Evolutionary conservation across 73 alveolate genomes (phyloP).

Genomic region (Paramecium sonneborni): DNA sequence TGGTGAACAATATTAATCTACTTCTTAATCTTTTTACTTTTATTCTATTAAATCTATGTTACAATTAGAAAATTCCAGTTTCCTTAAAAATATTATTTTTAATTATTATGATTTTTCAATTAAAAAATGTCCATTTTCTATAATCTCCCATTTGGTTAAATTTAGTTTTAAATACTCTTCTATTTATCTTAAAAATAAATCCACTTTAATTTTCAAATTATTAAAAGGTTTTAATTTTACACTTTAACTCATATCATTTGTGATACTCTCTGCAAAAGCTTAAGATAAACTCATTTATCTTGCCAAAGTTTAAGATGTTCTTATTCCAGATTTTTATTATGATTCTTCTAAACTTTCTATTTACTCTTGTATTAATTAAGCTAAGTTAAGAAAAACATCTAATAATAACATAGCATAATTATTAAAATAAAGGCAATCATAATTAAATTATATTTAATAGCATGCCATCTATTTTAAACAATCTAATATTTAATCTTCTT

Average conservation of each 20-base stretch:
- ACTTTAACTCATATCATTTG: background rate
- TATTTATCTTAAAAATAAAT: background rate
- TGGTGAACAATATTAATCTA: background rate
- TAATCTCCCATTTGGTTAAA: background rate
- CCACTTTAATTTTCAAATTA: background rate
- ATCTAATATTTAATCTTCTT: background rate
- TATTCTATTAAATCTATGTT: background rate
- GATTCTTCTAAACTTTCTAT: background rate
- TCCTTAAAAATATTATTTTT: background rate
- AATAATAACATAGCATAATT: background rate
- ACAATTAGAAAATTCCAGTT: background rate
- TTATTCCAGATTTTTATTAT: background rate
- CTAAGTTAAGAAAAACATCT: background rate
- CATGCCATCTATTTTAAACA: background rate
- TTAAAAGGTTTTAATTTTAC: background rate
- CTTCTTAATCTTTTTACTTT: background rate
- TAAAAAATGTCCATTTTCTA: background rate
- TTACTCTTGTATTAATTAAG: background rate
- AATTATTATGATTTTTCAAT: background rate
- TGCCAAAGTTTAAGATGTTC: background rate
- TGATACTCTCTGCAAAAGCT: background rate
- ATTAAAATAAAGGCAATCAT: background rate
- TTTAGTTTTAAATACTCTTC: background rate
- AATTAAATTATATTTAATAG: background rate
- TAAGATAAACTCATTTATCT: slow-evolving; percentile 20